A percentile compares a stretch with the other conserved stretches of the same genome.
These are phyloP conservation scores for Neovahlkampfia damariscottae DNA, from an alignment of 78 protist genomes.

Conservation along the genomic window DNA sequence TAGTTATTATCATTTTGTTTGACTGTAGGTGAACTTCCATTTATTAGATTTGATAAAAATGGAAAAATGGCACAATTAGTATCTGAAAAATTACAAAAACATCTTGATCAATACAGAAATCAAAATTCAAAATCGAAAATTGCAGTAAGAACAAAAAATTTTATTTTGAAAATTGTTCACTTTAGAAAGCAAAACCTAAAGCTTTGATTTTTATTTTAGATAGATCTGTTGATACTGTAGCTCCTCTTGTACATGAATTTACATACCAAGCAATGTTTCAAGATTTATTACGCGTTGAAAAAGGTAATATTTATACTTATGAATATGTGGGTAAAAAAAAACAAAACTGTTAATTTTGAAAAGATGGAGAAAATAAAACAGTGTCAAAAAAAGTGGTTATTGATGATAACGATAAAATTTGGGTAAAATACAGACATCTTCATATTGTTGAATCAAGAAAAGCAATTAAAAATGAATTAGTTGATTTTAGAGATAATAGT, in stretches of 20 bases:
- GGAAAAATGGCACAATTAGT: too few relatives aligned
- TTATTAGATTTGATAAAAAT: not conserved
- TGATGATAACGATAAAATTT: constrained; percentile 12
- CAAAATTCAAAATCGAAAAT: too few relatives aligned
- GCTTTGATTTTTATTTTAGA: constrained; percentile 10
- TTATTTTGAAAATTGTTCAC: too few relatives aligned
- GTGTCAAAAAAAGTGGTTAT: not conserved
- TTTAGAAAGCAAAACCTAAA: not conserved
- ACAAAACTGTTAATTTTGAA: too few relatives aligned
- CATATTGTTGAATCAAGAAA: constrained; percentile 9
- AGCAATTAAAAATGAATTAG: not conserved
- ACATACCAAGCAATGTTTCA: constrained; percentile 21
- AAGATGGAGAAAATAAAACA: too few relatives aligned
- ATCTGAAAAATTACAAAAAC: too few relatives aligned
- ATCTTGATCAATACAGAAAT: too few relatives aligned
- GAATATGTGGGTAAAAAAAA: not conserved
- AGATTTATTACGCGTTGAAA: not conserved
- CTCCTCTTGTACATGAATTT: constrained; percentile 24
- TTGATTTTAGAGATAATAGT: not conserved
- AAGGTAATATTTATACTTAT: not conserved
- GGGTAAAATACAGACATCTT: not conserved
- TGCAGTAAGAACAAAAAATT: too few relatives aligned
- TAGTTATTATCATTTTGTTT: not conserved
- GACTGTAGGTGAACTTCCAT: not conserved
- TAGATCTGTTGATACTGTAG: constrained; percentile 16